Evolutionary conservation across 129 eudicot species (phyloP).

Genomic region (Centella asiatica): DNA sequence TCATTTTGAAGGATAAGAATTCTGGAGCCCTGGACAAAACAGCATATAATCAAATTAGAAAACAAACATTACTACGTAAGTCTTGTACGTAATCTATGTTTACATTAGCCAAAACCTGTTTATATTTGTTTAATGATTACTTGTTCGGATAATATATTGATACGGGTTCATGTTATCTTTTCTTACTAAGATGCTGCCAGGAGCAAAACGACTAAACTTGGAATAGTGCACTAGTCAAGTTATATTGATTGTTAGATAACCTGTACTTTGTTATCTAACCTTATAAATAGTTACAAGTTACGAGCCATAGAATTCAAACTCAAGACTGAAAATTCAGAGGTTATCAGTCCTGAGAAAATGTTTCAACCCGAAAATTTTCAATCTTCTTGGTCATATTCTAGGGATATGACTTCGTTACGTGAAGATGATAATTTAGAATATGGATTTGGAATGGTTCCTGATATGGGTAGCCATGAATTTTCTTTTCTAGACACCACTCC

Average conservation of each 20-base stretch:
- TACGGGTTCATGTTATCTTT: too few relatives aligned
- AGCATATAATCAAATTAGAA: neutral
- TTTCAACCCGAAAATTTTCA: conserved; percentile 14
- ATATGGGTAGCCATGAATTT: neutral
- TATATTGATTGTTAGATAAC: too few relatives aligned
- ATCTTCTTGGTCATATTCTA: conserved; percentile 15
- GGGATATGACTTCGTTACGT: neutral
- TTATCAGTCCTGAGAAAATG: conserved; percentile 6
- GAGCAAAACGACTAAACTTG: conserved; percentile 10
- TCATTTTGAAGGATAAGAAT: neutral
- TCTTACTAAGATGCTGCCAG: conserved; percentile 11
- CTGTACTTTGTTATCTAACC: neutral
- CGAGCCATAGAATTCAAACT: neutral
- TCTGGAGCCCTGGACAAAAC: neutral
- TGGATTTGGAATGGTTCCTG: neutral
- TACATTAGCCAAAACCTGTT: too few relatives aligned
- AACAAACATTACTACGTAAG: neutral
- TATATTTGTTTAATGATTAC: too few relatives aligned
- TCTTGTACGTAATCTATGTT: neutral
- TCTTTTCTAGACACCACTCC: conserved; percentile 4
- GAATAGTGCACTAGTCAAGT: too few relatives aligned
- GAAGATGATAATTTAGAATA: neutral
- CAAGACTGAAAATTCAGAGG: conserved; percentile 2
- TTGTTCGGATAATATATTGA: too few relatives aligned
- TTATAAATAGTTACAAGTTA: conserved; percentile 1